Base-by-base conservation (phyloP, 768 basidiomycete genomes). In the Cantharellus cinnabarinus region DNA sequence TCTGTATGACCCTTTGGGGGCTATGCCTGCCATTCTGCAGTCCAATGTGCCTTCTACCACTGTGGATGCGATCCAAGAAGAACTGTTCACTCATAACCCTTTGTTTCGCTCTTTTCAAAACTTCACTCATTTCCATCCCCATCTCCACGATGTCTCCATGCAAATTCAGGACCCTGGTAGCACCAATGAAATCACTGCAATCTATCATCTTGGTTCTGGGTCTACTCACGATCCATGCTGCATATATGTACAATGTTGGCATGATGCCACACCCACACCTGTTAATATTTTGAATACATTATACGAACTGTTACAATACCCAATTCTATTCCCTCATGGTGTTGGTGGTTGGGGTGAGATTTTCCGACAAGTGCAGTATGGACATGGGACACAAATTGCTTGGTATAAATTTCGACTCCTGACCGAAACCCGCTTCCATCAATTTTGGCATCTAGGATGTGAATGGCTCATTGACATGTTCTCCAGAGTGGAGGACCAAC, bases 381-480 rank as follows among this genome's bases (percentile, higher is more conserved):
- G n/a, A n/a, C n/a, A n/a, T n/a, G n/a, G n/a, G n/a, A 69, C 70
- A 0, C 73, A 73, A 62, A 69, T 70, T 50, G 67, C 67, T 66
- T 63, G 67, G 53, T 73, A 73, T 58, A 65, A 68, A 1, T 64
- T 64, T 1, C 63, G 69, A 1, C 61, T 74, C 0, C 66, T 74
- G 1, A 58, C 66, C 0, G 69, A 73, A 39, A 55, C 58, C 0
- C 63, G 70, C 0, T 74, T 74, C 53, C 39, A 37, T 1, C 66
- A 70, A 0, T 74, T 73, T 62, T 71, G 72, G 0, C 65, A 69
- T 0, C 60, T 74, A 0, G 60, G 65, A 0, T 68, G 66, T 59
- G 68, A 74, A 59, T 73, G 72, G 48, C 20, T 71, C 5, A 67
- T 70, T 39, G 71, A 74, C 53, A 74, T 73, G 73, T 73, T 69